These are phyloP conservation scores for Crithidia bombi DNA, from an alignment of 208 protist genomes.

Conservation along the genomic window DNA sequence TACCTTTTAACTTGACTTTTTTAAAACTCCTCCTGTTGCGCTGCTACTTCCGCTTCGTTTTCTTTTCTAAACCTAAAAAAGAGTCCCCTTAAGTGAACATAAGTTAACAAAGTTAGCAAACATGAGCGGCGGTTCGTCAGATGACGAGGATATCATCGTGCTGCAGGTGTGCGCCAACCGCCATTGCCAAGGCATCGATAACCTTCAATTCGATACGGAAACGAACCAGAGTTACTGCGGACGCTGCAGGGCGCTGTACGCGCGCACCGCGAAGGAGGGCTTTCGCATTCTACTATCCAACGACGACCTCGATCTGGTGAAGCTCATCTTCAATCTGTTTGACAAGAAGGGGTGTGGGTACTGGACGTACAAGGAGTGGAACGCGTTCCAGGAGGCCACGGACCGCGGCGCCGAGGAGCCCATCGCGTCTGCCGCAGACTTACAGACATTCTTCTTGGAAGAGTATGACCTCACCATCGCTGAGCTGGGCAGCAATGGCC, in stretches of 20 bases:
- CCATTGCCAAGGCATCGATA: slow-evolving; percentile 74
- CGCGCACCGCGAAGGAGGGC: slow-evolving; percentile 62
- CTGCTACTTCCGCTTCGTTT: background rate
- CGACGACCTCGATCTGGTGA: slow-evolving; percentile 61
- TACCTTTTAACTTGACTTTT: background rate
- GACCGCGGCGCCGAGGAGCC: slow-evolving; percentile 39
- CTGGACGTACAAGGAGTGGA: slow-evolving; percentile 77
- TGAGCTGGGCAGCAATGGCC: slow-evolving; percentile 29
- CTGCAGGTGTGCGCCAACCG: slow-evolving; percentile 76
- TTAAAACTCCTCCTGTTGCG: slow-evolving; percentile 1
- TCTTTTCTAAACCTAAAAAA: background rate
- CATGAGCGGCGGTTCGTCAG: slow-evolving; percentile 43
- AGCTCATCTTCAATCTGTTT: slow-evolving; percentile 71
- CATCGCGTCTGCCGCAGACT: slow-evolving; percentile 34
- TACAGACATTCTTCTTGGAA: slow-evolving; percentile 69
- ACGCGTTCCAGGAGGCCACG: slow-evolving; percentile 51
- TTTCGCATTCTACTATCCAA: slow-evolving; percentile 68
- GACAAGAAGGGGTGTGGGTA: slow-evolving; percentile 50
- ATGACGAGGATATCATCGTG: slow-evolving; percentile 85
- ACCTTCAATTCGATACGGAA: slow-evolving; percentile 78
- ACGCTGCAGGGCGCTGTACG: slow-evolving; percentile 66
- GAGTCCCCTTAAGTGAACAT: too few species aligned
- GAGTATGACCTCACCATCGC: slow-evolving; percentile 68
- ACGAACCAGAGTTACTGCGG: slow-evolving; percentile 77
- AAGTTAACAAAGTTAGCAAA: background rate